A percentile compares a stretch with the other conserved stretches of the same genome.
Conservation (phyloP, 129 eudicot species). For the Chrysanthemum makinoi region DNA sequence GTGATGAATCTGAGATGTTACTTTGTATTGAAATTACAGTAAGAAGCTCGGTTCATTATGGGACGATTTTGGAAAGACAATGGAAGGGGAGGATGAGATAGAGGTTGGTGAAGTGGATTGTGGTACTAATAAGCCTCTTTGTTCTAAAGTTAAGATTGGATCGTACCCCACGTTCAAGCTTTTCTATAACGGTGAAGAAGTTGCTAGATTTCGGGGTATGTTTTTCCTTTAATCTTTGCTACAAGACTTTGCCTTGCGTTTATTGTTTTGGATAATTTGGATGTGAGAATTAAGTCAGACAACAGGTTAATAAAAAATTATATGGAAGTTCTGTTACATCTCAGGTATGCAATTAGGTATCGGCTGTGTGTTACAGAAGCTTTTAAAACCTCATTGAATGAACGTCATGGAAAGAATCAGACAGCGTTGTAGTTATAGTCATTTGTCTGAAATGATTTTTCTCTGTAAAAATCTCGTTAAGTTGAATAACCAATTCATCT, state of each 20-base stretch:
- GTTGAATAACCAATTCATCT: constrained; percentile 9
- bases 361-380: not conserved
- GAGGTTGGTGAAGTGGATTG: constrained; percentile 98
- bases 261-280: not conserved
- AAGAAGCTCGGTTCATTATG: constrained; percentile 82
- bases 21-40: constrained; percentile 37
- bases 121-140: constrained; percentile 65
- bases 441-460: not conserved
- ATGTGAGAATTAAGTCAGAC: not conserved
- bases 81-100: constrained; percentile 97
- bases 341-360: not conserved
- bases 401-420: constrained; percentile 6
- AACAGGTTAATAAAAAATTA: not conserved
- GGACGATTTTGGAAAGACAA: constrained; percentile 88
- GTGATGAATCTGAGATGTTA: not conserved
- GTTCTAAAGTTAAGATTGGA: constrained; percentile 82
- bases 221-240: constrained; percentile 13
- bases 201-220: constrained; percentile 79
- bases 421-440: not conserved
- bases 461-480: not conserved
- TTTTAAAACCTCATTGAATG: constrained; percentile 10
- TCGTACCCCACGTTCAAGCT: constrained; percentile 94
- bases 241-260: constrained; percentile 16
- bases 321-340: not conserved
- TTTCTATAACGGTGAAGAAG: constrained; percentile 95